Percentiles rank a stretch among this genome's conserved stretches.
phyloP scores from a whole-genome alignment of 768 basidiomycete species.

The Leccinum ochraceum region DNA sequence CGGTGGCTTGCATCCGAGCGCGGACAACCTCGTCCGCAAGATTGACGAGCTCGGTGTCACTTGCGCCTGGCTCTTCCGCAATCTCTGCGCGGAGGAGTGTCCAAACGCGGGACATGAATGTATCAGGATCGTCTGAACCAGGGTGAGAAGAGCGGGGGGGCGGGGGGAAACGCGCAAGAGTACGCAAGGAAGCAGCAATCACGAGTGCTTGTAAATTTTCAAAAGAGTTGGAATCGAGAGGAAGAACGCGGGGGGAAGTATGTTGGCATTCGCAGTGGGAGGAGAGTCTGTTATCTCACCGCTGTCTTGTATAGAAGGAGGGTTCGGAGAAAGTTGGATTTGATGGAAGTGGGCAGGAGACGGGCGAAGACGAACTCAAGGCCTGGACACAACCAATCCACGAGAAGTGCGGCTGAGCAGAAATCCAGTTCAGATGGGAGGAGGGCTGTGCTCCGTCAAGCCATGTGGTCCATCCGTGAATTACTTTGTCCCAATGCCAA shows the following conservation, averaged over 20 bases:
- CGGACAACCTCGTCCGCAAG: constrained; percentile 75
- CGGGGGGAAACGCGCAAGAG: constrained; percentile 49
- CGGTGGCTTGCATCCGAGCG: constrained; percentile 38
- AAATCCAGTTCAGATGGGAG: constrained; percentile 14
- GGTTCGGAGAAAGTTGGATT: constrained; percentile 10
- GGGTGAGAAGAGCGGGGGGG: constrained; percentile 9
- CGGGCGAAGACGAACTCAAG: constrained; percentile 45
- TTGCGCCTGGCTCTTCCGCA: constrained; percentile 32
- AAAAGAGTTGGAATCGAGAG: constrained; percentile 55
- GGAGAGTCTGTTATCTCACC: constrained; percentile 2
- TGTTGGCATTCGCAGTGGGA: constrained; percentile 33
- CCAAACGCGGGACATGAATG: constrained; percentile 66
- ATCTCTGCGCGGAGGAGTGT: constrained; percentile 61
- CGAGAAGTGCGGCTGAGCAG: constrained; percentile 20
- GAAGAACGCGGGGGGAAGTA: constrained; percentile 66
- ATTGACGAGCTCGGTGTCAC: constrained; percentile 59
- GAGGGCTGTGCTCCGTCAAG: constrained; percentile 8
- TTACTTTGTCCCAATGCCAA: constrained; percentile 41
- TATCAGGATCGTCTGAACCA: constrained; percentile 18
- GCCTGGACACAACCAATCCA: constrained; percentile 53
- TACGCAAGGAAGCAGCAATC: constrained; percentile 59
- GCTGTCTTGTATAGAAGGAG: background rate
- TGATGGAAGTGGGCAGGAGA: constrained; percentile 34
- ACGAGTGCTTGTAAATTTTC: constrained; percentile 66
- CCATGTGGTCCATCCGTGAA: constrained; percentile 28